A percentile compares a stretch with the other conserved stretches of the same genome.
Conservation (phyloP, 1,284 basidiomycete genomes). For the Pseudozyma tsukubaensis region DNA sequence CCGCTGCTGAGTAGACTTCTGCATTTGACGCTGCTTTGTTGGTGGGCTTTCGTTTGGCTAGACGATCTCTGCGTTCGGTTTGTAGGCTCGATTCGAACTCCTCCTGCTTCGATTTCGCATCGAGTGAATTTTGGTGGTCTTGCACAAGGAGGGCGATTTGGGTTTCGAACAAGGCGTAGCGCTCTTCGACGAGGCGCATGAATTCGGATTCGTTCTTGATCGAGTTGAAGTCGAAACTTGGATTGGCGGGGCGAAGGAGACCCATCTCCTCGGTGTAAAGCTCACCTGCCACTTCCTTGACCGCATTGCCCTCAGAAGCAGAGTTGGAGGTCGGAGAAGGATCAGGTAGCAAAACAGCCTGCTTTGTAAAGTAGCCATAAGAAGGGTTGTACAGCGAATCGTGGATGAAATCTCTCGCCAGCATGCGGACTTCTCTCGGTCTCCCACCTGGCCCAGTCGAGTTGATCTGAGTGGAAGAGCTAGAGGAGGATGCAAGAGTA, state of each 20-base stretch:
- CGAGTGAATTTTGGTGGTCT: slow-evolving; percentile 8
- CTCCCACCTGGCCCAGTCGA: slow-evolving; percentile 30
- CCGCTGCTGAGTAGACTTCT: slow-evolving; percentile 41
- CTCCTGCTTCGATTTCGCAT: slow-evolving; percentile 8
- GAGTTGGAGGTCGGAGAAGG: slow-evolving; percentile 8
- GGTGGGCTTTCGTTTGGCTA: slow-evolving; percentile 11
- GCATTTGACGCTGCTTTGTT: background rate
- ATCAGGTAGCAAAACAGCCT: slow-evolving; percentile 64
- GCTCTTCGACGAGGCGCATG: slow-evolving; percentile 80
- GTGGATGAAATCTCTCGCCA: slow-evolving; percentile 95
- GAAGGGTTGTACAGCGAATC: slow-evolving; percentile 96
- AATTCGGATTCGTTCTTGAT: slow-evolving; percentile 81
- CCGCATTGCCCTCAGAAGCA: slow-evolving; percentile 1
- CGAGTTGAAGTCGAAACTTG: slow-evolving; percentile 77
- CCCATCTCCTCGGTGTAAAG: slow-evolving; percentile 35
- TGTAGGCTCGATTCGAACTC: background rate
- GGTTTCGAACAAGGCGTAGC: slow-evolving; percentile 69
- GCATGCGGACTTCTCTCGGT: slow-evolving; percentile 88
- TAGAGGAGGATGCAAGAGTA: slow-evolving; percentile 28
- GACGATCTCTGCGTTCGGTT: slow-evolving; percentile 12
- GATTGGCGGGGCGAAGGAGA: slow-evolving; percentile 21
- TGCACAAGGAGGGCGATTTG: slow-evolving; percentile 35
- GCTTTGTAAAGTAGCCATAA: slow-evolving; percentile 87
- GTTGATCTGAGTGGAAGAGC: background rate
- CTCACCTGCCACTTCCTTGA: slow-evolving; percentile 16